Evolutionary conservation across 352 stramenopile species (phyloP), one percentile per base, ranked within the genome.

Genomic region (Phytophthora cajani): DNA sequence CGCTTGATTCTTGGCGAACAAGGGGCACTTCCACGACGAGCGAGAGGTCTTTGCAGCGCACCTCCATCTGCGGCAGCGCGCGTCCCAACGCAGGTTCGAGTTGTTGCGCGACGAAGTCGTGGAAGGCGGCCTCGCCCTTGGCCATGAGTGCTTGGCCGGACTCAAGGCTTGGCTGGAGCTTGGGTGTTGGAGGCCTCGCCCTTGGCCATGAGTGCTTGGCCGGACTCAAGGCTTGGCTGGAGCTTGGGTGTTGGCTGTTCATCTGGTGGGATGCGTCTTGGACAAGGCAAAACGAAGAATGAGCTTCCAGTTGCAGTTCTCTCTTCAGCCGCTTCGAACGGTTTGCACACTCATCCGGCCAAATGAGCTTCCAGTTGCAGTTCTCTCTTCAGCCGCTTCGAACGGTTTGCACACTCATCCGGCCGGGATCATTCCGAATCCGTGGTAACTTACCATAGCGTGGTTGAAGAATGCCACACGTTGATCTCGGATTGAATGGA

Each of bases 31-130:
- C 61, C 27, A 71, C 77, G 21, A 69, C 23, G 12, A 80, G 27
- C 0, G 77, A 79, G 1, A 84, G 27, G n/a, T 82, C 21, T 16
- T 72, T 78, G 64, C 74, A 78, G 16, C 77, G 74, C 32, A 84
- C 69, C 50, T 82, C 74, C 59, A 81, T 74, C 54, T 81, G 70
- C 5, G 67, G 73, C 46, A 81, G 49, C 30, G 27, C 1, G n/a
- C 62, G 62, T 17, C 67, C 67, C 0, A 72, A n/a, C 33, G 74
- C 59, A 19, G 59, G 32, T 46, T 81, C 71, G 19, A 81, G 16
- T n/a, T 74, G 40, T 12, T 66, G 33, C 0, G 62, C 57, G 3
- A 81, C 36, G 47, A 67, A 66, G n/a, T 71, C 59, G 62, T 81
- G 27, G 51, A 79, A 77, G 10, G 46, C 60, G 5, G 62, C 65